Percentiles rank a stretch among this genome's conserved stretches.
phyloP scores from a whole-genome alignment of 2,329 filamentous ascomycete species.

The Aspergillaceae sp. region DNA sequence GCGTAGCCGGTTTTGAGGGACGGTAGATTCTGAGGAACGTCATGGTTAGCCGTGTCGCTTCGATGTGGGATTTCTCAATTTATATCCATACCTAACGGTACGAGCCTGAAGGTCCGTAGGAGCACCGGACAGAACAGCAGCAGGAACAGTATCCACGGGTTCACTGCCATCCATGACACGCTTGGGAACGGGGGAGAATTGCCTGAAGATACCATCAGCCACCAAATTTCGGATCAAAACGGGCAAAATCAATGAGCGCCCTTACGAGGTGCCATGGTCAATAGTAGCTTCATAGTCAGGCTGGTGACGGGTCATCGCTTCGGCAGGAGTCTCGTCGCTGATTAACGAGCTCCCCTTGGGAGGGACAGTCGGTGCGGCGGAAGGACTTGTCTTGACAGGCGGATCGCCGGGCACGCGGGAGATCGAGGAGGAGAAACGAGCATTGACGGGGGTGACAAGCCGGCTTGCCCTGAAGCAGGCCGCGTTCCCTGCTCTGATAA shows the following conservation, averaged over 20 bases:
- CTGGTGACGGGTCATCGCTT: slow-evolving; percentile 54
- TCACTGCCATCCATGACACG: slow-evolving; percentile 87
- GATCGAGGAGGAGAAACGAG: slow-evolving; percentile 19
- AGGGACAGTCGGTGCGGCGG: slow-evolving; percentile 36
- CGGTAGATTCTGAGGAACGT: slow-evolving; percentile 66
- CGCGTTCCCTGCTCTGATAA: slow-evolving; percentile 48
- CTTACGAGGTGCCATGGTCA: slow-evolving; percentile 88
- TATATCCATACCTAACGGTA: slow-evolving; percentile 67
- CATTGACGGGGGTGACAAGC: slow-evolving; percentile 24
- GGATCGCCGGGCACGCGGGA: slow-evolving; percentile 40
- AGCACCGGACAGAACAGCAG: slow-evolving; percentile 81
- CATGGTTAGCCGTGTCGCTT: neutral
- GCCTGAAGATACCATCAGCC: slow-evolving; percentile 45
- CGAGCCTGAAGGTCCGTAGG: slow-evolving; percentile 89
- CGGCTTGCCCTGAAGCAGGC: slow-evolving; percentile 26
- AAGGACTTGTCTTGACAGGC: slow-evolving; percentile 44
- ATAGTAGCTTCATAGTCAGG: slow-evolving; percentile 73
- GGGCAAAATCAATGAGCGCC: slow-evolving; percentile 4
- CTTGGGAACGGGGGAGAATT: slow-evolving; percentile 85
- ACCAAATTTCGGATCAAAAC: slow-evolving; percentile 3
- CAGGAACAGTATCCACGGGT: slow-evolving; percentile 62
- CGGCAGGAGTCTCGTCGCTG: slow-evolving; percentile 41
- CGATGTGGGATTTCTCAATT: slow-evolving; percentile 1
- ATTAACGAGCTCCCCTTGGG: slow-evolving; percentile 39
- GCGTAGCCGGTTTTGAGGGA: slow-evolving; percentile 86